Evolutionary conservation across 2,329 filamentous ascomycete species (phyloP), one percentile per base, ranked within the genome.

Genomic region (Scopulariopsis brevicaulis): DNA sequence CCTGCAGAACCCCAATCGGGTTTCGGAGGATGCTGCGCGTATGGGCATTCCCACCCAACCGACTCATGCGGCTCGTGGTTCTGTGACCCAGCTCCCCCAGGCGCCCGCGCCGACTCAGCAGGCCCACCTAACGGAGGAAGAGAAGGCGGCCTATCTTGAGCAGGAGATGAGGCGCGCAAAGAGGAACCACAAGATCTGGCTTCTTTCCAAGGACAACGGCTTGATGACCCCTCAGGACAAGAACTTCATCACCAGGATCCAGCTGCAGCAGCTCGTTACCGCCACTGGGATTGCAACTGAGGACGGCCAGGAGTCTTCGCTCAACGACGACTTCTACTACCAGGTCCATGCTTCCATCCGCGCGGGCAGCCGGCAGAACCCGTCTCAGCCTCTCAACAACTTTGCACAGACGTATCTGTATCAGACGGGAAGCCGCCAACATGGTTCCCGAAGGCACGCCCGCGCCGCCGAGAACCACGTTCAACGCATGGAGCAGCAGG

Each of bases 141-240:
- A 97, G 62, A 90, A 90, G 67, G 83, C 85, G 2, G 85, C 86
- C 1, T 94, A 92, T 67, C 72, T 97, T 57, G 85, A 90, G 62
- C 92, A 96, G 69, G 94, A 99, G 71, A 92, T 92, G 0, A 94
- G 92, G 73, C 85, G 94, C 55, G 92, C 94, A 6, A 99, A 99
- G 78, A 84, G 94, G 50, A 97, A 99, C 68, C 93, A 97, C 75
- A 99, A 99, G 77, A 97, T 99, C 61, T 93, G 92, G 74, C 78
- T 95, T 50, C 76, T 96, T 57, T 96, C 90, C 25, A 91, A 90
- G 73, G 91, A 96, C 66, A 99, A 99, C 67, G 94, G 94, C 25
- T 75, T 99, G 61, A 99, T 99, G 94, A 99, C 94, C 4, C 94
- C 94, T 0, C 93, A 97, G 68, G 94, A 99, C 73, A 99, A 99